A percentile compares a stretch with the other conserved stretches of the same genome.
Evolutionary conservation across 2,329 filamentous ascomycete genomes (phyloP).

Genomic region (Ascosphaera apis): DNA sequence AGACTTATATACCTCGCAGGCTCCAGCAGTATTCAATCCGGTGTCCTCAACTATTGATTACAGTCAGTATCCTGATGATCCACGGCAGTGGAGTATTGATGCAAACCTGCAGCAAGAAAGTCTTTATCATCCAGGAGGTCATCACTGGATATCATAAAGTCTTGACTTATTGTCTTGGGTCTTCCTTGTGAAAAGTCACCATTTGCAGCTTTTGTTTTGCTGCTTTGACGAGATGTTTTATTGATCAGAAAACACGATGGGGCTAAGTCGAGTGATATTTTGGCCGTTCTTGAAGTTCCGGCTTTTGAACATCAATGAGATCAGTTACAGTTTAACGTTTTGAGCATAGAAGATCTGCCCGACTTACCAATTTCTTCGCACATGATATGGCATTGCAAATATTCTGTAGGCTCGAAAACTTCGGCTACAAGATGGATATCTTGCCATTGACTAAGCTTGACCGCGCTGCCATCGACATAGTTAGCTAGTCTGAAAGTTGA

Average conservation of each 20-base stretch:
- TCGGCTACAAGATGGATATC: constrained; percentile 36
- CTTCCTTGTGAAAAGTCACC: not conserved
- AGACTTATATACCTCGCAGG: too few relatives aligned
- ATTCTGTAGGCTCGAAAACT: constrained; percentile 30
- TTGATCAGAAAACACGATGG: constrained; percentile 18
- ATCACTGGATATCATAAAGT: constrained; percentile 12
- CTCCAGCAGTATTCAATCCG: too few relatives aligned
- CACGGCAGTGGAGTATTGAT: constrained; percentile 1
- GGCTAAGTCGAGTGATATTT: constrained; percentile 27
- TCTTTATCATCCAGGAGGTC: constrained; percentile 30
- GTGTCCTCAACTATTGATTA: too few relatives aligned
- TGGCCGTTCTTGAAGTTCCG: constrained; percentile 31
- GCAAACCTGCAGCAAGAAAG: constrained; percentile 21
- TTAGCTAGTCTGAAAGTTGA: too few relatives aligned
- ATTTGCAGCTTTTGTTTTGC: too few relatives aligned
- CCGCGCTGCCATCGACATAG: constrained; percentile 21
- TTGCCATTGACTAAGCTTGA: constrained; percentile 23
- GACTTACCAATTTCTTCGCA: constrained; percentile 58
- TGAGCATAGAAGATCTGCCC: not conserved
- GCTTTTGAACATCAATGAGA: constrained; percentile 17
- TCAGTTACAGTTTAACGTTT: too few relatives aligned
- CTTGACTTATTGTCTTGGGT: constrained; percentile 4
- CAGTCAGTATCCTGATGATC: not conserved
- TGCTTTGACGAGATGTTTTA: not conserved
- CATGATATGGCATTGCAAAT: constrained; percentile 45